A percentile compares a stretch with the other conserved stretches of the same genome.
These are phyloP conservation scores for Zymoseptoria ardabiliae DNA, from an alignment of 2,329 filamentous ascomycete genomes.

Conservation along the genomic window DNA sequence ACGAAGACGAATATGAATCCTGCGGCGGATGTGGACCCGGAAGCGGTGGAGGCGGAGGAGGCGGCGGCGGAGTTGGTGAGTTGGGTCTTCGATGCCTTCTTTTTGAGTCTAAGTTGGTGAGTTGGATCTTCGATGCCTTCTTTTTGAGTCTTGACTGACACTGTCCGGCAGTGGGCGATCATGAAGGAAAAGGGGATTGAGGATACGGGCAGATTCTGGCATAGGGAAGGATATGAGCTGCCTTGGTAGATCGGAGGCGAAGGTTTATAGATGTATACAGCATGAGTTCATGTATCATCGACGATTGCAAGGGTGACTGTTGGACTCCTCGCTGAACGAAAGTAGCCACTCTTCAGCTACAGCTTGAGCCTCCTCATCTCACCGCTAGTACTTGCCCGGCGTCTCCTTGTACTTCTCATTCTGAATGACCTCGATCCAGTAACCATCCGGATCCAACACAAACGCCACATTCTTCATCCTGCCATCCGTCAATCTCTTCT, in stretches of 20 bases:
- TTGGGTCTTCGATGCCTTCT: too few species aligned
- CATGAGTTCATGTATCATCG: too few species aligned
- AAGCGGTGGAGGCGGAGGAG: slow-evolving; percentile 39
- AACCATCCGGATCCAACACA: slow-evolving; percentile 49
- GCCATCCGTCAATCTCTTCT: slow-evolving; percentile 90
- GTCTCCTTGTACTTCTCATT: slow-evolving; percentile 15
- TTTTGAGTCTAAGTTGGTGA: too few species aligned
- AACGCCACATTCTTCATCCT: slow-evolving; percentile 89
- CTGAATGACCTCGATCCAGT: slow-evolving; percentile 18
- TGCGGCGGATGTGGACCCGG: slow-evolving; percentile 19
- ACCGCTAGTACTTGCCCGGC: slow-evolving; percentile 11
- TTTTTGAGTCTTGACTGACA: background rate
- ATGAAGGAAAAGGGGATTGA: slow-evolving; percentile 34
- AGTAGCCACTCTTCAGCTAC: too few species aligned
- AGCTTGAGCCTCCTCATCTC: background rate
- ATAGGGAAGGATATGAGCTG: slow-evolving; percentile 38
- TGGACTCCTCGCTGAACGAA: too few species aligned
- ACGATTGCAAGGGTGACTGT: too few species aligned
- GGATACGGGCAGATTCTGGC: slow-evolving; percentile 39
- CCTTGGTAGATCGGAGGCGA: slow-evolving; percentile 34
- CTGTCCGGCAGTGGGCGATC: slow-evolving; percentile 28
- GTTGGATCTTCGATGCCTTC: background rate
- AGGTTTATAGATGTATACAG: too few species aligned
- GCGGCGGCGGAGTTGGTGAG: slow-evolving; percentile 35
- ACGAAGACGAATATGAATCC: slow-evolving; percentile 34